Conservation (phyloP, 2,329 filamentous ascomycete species). For the Lachnellula hyalina region DNA sequence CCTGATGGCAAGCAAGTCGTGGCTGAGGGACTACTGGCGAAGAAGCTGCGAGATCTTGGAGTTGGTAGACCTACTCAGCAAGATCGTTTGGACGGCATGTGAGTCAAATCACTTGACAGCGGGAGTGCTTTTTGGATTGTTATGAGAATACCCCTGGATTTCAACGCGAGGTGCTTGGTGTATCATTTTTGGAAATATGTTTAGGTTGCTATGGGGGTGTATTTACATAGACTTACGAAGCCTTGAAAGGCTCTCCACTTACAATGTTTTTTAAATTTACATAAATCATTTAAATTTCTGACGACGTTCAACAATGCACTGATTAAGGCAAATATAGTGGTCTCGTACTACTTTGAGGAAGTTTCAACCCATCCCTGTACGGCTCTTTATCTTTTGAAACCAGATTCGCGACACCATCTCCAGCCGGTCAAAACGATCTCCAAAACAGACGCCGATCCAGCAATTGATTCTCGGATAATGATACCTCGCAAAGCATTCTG, state of each 20-base stretch:
- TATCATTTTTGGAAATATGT: not conserved
- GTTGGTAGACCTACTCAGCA: constrained; percentile 17
- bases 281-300: not conserved
- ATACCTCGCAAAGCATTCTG: no score
- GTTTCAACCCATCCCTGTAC: not conserved
- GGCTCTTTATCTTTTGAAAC: constrained; percentile 4
- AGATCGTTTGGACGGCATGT: constrained; percentile 20
- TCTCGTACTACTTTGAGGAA: not conserved
- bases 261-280: not conserved
- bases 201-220: not conserved
- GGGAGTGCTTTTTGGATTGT: constrained; percentile 20
- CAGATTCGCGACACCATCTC: constrained; percentile 7
- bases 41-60: constrained; percentile 51
- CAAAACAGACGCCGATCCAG: not conserved
- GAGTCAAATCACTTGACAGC: constrained; percentile 6
- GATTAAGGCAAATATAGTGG: not conserved
- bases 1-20: constrained; percentile 37
- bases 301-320: not conserved
- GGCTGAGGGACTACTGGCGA: constrained; percentile 64
- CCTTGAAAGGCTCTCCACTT: not conserved
- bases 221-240: not conserved
- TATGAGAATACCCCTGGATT: constrained; percentile 23
- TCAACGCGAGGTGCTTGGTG: constrained; percentile 10
- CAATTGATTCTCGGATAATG: not conserved
- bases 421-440: not conserved